A percentile compares a stretch with the other conserved stretches of the same genome.
phyloP scores from a whole-genome alignment of 2,329 filamentous ascomycete genomes.

The Colletotrichum salicis region DNA sequence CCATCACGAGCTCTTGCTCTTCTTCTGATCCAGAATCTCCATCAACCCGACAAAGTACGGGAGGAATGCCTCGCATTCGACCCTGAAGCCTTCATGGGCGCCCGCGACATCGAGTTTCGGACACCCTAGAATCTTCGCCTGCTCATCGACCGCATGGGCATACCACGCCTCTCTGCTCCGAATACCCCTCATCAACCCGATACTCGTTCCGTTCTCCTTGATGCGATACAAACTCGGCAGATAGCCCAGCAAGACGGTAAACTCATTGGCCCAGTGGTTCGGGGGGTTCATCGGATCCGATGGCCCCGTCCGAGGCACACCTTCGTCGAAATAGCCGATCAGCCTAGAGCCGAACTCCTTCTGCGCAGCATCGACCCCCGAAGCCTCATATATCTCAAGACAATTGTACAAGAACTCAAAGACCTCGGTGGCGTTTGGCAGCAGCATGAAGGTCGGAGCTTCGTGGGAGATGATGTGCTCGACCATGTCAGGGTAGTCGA shows the following conservation, averaged over 20 bases:
- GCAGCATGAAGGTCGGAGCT: constrained; percentile 40
- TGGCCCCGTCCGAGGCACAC: constrained; percentile 35
- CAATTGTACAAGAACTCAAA: constrained; percentile 40
- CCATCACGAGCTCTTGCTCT: background rate
- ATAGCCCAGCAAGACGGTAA: constrained; percentile 37
- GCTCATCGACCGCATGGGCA: constrained; percentile 41
- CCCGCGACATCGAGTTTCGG: constrained; percentile 41
- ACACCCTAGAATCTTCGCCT: constrained; percentile 43
- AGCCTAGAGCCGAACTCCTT: constrained; percentile 37
- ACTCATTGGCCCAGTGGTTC: constrained; percentile 46
- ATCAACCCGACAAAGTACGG: constrained; percentile 42
- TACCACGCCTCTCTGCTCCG: constrained; percentile 43
- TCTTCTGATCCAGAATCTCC: constrained; percentile 37
- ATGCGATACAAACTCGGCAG: constrained; percentile 42
- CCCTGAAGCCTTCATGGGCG: constrained; percentile 46
- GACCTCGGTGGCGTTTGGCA: constrained; percentile 40
- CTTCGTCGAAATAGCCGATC: constrained; percentile 42
- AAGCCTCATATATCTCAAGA: constrained; percentile 38
- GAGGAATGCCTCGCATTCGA: constrained; percentile 42
- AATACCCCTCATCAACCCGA: constrained; percentile 42
- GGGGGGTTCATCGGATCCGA: constrained; percentile 38
- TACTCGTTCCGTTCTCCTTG: constrained; percentile 39
- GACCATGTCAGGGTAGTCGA: constrained; percentile 43
- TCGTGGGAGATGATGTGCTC: constrained; percentile 46
- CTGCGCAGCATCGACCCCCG: constrained; percentile 37